Evolutionary conservation across 2,329 filamentous ascomycete species (phyloP), one percentile per base, ranked within the genome.

Genomic region (Fusarium sp.): DNA sequence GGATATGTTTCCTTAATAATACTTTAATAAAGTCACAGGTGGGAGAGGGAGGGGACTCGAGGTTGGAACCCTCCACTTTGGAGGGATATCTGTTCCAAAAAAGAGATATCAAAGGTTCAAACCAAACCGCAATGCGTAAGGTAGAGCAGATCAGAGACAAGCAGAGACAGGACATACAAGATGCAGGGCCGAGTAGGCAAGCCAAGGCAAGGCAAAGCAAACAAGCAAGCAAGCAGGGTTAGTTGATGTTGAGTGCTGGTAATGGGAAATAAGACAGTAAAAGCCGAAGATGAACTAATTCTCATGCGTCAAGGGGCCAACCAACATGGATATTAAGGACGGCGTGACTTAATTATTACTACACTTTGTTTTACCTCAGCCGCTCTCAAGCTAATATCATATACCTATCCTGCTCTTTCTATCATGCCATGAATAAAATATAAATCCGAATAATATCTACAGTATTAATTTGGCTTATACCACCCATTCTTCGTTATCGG

Each of bases 1-100:
- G 69, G 69, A 71, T 71, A 65, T 32, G 68, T 69, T 67, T 64
- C 64, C 68, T 71, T 71, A 71, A 69, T 71, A 71, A 71, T 69
- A 55, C 54, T 53, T 57, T 45, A 44, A 65, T 59, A 45, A 49
- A 64, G 60, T 59, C 54, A 46, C 33, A 66, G 44, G 55, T 30
- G 46, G 45, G 62, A 50, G 55, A 17, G 54, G 38, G 38, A 66
- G 41, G 49, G 65, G 44, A 67, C 48, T 54, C 23, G 42, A 60
- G 33, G 48, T 37, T 46, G 48, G 52, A 46, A 59, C 48, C 69
- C 68, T 71, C 68, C 60, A 61, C 41, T 69, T 70, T 46, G 45
- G 53, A 71, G 63, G 68, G 68, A 71, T 60, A 71, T 64, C 58
- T 69, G 58, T 48, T 69, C 68, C 68, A 49, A 71, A 71, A 71